Base-by-base conservation (phyloP, 2,329 filamentous ascomycete species). In the Penicillium decumbens region DNA sequence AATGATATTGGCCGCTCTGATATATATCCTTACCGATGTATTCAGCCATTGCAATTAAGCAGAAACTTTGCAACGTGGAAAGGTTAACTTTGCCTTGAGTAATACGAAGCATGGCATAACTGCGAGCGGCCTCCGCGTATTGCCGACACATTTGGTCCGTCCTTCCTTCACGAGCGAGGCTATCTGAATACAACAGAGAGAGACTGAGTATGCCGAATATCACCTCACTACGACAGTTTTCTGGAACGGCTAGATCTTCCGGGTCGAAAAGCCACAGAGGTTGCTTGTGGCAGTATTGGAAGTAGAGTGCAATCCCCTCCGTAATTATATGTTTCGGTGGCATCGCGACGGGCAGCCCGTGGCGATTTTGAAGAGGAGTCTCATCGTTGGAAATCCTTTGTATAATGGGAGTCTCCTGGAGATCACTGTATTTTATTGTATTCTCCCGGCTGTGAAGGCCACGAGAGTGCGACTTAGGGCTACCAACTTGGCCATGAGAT, bases 81-180 rank as follows among this genome's bases (percentile, higher is more conserved):
- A 79, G 59, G 47, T 75, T 71, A 3, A 79, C 77, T 0, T 71
- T 70, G 1, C 76, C 76, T 45, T 76, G 75, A 1, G 76, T 73
- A 25, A 79, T 72, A 24, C 75, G 73, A 3, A 76, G 64, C 75
- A 77, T 78, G 30, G 61, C 54, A 23, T 61, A 39, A 6, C 54
- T 59, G 12, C 56, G 52, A 67, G 70, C 53, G 69, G 60, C 35
- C 58, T 72, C 62, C 66, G 73, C 24, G 68, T 75, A 61, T 64
- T 61, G 53, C 42, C 57, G 55, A n/a, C 54, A 53, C 41, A 62
- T 51, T 9, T 55, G 53, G 20, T 54, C 47, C 2, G 60, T 59
- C 3, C 54, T 55, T 5, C 52, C 52, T 32, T 53, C 44, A 3
- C 52, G 40, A 37, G 46, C 43, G 6, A 41, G 50, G 38, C 45